These are phyloP conservation scores for Russula earlei DNA, from an alignment of 768 basidiomycete species.

Conservation along the genomic window DNA sequence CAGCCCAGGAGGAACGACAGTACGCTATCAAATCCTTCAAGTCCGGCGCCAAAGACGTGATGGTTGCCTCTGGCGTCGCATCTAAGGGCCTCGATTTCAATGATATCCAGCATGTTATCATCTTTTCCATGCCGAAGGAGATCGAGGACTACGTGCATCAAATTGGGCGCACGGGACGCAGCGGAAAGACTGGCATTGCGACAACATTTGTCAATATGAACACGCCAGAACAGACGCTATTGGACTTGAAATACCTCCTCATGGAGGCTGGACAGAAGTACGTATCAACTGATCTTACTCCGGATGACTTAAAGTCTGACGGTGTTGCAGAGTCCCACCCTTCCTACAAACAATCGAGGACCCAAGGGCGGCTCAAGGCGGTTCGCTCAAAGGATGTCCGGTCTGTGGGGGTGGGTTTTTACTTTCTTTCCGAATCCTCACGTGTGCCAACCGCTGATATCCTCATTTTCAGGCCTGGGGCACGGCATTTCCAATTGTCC, in stretches of 20 bases:
- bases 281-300: slow-evolving; percentile 23
- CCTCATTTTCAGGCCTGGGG: slow-evolving; percentile 59
- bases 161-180: slow-evolving; percentile 95
- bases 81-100: slow-evolving; percentile 98
- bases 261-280: slow-evolving; percentile 98
- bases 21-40: slow-evolving; percentile 99
- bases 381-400: slow-evolving; percentile 77
- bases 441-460: background rate
- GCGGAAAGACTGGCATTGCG: slow-evolving; percentile 96
- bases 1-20: slow-evolving; percentile 97
- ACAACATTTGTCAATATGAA: slow-evolving; percentile 99
- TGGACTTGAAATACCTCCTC: slow-evolving; percentile 93
- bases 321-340: slow-evolving; percentile 68
- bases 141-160: slow-evolving; percentile 99
- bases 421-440: background rate
- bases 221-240: slow-evolving; percentile 88
- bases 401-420: slow-evolving; percentile 77
- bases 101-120: slow-evolving; percentile 98
- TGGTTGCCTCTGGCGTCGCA: slow-evolving; percentile 97
- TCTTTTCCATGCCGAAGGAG: slow-evolving; percentile 99
- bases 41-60: slow-evolving; percentile 93
- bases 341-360: slow-evolving; percentile 89
- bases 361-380: slow-evolving; percentile 72
- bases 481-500: slow-evolving; percentile 94
- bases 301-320: background rate